A percentile compares a stretch with the other conserved stretches of the same genome.
Conservation (phyloP, 208 protist genomes). For the Balamuthia mandrillaris region DNA sequence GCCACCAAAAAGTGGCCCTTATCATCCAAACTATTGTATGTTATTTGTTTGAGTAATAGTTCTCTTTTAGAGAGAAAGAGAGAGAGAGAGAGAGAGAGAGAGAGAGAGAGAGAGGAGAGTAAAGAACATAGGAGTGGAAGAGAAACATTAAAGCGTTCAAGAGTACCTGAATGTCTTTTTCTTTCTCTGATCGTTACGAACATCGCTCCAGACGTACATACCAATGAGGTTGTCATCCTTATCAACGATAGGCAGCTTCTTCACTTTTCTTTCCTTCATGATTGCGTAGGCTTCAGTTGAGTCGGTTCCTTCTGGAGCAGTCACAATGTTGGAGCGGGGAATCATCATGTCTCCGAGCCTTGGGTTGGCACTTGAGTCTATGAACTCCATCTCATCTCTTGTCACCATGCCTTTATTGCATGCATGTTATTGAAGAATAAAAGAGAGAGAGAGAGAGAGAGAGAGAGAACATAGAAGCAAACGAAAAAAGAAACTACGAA, state of each 20-base stretch:
- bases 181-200: conserved; percentile 16
- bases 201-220: conserved; percentile 46
- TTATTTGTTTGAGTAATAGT: neutral
- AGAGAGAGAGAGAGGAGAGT: too few relatives aligned
- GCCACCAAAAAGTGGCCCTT: conserved; percentile 60
- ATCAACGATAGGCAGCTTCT: conserved; percentile 95
- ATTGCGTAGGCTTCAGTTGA: conserved; percentile 84
- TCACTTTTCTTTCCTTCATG: conserved; percentile 57
- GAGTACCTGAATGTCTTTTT: neutral
- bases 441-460: too few relatives aligned
- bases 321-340: neutral
- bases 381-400: conserved; percentile 1
- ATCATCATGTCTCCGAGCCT: conserved; percentile 92
- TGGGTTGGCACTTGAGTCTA: neutral
- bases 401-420: neutral
- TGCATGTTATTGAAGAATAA: too few relatives aligned
- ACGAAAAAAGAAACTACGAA: too few relatives aligned
- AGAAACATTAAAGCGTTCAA: neutral
- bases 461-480: too few relatives aligned
- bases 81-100: too few relatives aligned
- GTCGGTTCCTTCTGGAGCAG: neutral
- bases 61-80: neutral
- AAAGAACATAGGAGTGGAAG: neutral
- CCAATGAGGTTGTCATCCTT: conserved; percentile 83
- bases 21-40: conserved; percentile 38